A percentile compares a stretch with the other conserved stretches of the same genome.
Evolutionary conservation across 805 yeast genomes (phyloP).

Genomic region (Saccharomycopsis oosterbeekiorum): DNA sequence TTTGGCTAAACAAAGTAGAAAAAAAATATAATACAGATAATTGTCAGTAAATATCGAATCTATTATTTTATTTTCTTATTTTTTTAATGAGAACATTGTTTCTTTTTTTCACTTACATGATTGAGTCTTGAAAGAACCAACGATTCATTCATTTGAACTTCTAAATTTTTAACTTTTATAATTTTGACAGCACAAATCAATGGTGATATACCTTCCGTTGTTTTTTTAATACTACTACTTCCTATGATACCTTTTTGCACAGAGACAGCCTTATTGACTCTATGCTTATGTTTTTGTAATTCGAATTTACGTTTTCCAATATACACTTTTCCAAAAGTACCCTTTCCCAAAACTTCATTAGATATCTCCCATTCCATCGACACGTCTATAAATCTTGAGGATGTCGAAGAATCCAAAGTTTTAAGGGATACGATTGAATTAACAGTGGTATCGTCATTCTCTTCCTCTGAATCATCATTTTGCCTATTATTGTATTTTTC

Average conservation of each 20-base stretch:
- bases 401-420: background rate
- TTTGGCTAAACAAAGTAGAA: slow-evolving; percentile 30
- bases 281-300: slow-evolving; percentile 16
- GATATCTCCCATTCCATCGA: slow-evolving; percentile 33
- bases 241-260: background rate
- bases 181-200: slow-evolving; percentile 43
- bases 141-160: slow-evolving; percentile 33
- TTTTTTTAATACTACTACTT: background rate
- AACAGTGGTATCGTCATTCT: background rate
- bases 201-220: slow-evolving; percentile 22
- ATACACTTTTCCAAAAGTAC: slow-evolving; percentile 48
- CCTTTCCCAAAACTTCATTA: slow-evolving; percentile 38
- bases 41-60: background rate
- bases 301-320: slow-evolving; percentile 3
- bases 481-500: slow-evolving; percentile 15
- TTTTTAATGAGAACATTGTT: background rate
- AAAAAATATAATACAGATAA: background rate
- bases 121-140: slow-evolving; percentile 29
- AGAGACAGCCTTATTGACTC: background rate
- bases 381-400: background rate
- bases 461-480: background rate
- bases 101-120: slow-evolving; percentile 28
- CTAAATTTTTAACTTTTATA: slow-evolving; percentile 25
- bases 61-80: background rate
- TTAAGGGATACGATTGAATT: background rate